Evolutionary conservation across 768 basidiomycete species (phyloP).

Genomic region (Galerina marginata): DNA sequence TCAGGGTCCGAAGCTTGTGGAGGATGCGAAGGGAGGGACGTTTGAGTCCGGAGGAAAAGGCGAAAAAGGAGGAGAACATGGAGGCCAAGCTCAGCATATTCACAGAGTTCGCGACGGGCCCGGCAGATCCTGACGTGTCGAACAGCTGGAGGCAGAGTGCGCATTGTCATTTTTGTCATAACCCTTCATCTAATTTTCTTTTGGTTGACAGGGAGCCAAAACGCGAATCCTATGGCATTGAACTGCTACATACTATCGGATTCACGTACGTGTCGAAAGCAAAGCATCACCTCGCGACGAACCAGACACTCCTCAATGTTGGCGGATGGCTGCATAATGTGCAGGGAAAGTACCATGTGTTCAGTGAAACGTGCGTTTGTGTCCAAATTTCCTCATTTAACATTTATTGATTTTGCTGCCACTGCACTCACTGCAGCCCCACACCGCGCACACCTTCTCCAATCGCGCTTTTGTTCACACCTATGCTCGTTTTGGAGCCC

Average conservation of each 20-base stretch:
- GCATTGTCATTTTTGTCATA: constrained; percentile 33
- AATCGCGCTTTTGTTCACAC: too few species aligned
- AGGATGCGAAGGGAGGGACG: constrained; percentile 57
- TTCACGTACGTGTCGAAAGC: constrained; percentile 85
- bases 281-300: constrained; percentile 81
- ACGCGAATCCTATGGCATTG: constrained; percentile 86
- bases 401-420: not conserved
- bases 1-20: constrained; percentile 46
- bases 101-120: constrained; percentile 79
- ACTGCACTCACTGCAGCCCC: too few species aligned
- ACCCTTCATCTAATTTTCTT: constrained; percentile 1
- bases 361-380: constrained; percentile 82
- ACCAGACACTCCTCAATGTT: constrained; percentile 76
- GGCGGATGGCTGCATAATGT: constrained; percentile 95
- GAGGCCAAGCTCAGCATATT: constrained; percentile 76
- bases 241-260: constrained; percentile 84
- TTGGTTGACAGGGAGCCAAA: constrained; percentile 70
- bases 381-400: not conserved
- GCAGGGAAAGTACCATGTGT: constrained; percentile 92
- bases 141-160: constrained; percentile 82
- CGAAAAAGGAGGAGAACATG: constrained; percentile 72
- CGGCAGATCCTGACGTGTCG: constrained; percentile 71
- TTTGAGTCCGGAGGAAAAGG: constrained; percentile 74
- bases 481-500: too few species aligned
- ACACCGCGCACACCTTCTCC: too few species aligned